Base-by-base conservation (phyloP, 306 rosid genomes). In the Lathyrus aphaca region DNA sequence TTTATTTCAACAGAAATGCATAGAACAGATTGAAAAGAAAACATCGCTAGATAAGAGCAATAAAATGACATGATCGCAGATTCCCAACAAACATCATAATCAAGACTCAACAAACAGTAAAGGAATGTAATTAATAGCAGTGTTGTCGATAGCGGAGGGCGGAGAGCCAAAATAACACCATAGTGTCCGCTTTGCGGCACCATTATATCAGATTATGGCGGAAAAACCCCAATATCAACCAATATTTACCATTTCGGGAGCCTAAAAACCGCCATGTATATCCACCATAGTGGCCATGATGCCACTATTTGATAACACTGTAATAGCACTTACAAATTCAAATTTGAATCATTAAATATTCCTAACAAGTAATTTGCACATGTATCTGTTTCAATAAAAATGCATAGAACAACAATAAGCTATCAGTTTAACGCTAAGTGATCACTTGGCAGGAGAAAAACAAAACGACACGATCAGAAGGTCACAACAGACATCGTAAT, bases 341-440 rank as follows among this genome's bases (percentile, higher is more conserved):
- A 51, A 9, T 51, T 19, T 51, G 58, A 51, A 9, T 51, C 29
- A 51, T 9, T 51, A 6, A 51, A 18, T 51, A 51, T 50, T 50
- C 29, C 14, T 19, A 30, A 51, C 25, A 50, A 18, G 57, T 50
- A 50, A 15, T 48, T 48, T 48, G 18, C 12, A 7, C 23, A 16
- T 15, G 23, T 14, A 45, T 50, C 10, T 25, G 27, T 50, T 50
- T 42, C 68, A 32, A 51, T 35, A 32, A 9, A 15, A 32, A 42
- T 11, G 42, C 19, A 66, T 15, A 46, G 35, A 49, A 54, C 68
- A 55, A 39, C 15, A 53, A 53, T 62, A 64, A 8, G 23, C 7
- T 10, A 25, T 37, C 64, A 46, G 59, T 62, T 39, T 21, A 65
- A 43, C 37, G 0, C 42, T 4, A 19, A 17, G 54, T 4, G 32